These are phyloP conservation scores for Vaccinium macrocarpon DNA, from an alignment of 148 eudicot species.

Conservation along the genomic window DNA sequence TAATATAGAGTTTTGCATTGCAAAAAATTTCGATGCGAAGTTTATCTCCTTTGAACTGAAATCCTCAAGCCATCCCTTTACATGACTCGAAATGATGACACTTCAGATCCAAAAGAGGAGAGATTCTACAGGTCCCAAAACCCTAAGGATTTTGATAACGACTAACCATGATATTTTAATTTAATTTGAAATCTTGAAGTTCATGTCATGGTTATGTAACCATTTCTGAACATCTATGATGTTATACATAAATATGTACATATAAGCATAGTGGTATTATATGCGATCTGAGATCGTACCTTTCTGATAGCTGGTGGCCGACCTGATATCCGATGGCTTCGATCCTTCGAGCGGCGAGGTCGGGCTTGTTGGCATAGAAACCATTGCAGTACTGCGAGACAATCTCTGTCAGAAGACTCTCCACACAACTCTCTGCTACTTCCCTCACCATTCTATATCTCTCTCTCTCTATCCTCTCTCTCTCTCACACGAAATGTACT, in stretches of 20 bases:
- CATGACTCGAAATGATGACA: background rate
- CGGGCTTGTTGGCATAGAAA: constrained; percentile 82
- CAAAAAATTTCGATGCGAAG: too few relatives aligned
- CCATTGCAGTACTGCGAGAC: constrained; percentile 71
- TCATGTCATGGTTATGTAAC: background rate
- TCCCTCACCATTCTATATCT: constrained; percentile 57
- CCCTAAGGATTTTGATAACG: background rate
- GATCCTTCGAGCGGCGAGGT: constrained; percentile 95
- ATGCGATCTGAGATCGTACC: constrained; percentile 29
- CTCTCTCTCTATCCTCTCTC: constrained; percentile 16
- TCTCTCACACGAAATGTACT: background rate
- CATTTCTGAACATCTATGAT: background rate
- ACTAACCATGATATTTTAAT: background rate
- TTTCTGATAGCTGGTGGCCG: constrained; percentile 91
- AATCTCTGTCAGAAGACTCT: constrained; percentile 73
- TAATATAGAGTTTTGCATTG: too few relatives aligned
- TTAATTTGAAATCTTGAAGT: background rate
- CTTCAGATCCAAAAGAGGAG: background rate
- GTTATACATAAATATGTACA: background rate
- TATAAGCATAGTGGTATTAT: background rate
- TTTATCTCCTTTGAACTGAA: too few relatives aligned
- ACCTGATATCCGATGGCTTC: constrained; percentile 93
- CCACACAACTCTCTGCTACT: constrained; percentile 88
- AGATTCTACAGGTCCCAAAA: background rate
- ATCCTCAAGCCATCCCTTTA: too few relatives aligned